Evolutionary conservation across 2,329 filamentous ascomycete species (phyloP).

Genomic region (Geosmithia morbida): DNA sequence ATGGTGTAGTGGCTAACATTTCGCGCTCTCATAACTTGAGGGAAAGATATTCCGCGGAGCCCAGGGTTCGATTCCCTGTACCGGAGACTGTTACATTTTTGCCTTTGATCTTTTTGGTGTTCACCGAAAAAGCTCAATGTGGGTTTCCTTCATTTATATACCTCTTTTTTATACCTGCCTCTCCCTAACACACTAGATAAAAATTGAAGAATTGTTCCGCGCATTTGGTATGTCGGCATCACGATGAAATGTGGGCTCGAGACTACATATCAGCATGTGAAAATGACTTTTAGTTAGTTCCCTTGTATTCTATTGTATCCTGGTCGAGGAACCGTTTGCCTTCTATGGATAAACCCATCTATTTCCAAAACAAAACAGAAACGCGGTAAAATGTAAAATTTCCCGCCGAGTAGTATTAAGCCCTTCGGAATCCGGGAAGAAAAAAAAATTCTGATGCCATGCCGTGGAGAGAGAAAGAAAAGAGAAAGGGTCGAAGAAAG

Average conservation of each 20-base stretch:
- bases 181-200: too few relatives aligned
- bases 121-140: too few relatives aligned
- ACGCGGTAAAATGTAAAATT: neutral
- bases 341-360: neutral
- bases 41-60: constrained; percentile 5
- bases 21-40: constrained; percentile 15
- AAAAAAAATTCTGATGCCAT: neutral
- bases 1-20: constrained; percentile 20
- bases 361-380: neutral
- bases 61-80: constrained; percentile 9
- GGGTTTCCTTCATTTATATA: too few relatives aligned
- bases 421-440: neutral
- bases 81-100: constrained; percentile 3
- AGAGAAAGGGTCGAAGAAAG: too few relatives aligned
- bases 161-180: too few relatives aligned
- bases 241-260: too few relatives aligned
- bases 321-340: neutral
- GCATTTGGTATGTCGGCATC: too few relatives aligned
- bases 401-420: neutral
- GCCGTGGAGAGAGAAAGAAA: neutral
- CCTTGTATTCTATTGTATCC: neutral
- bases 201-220: too few relatives aligned
- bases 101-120: neutral
- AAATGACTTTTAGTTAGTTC: neutral
- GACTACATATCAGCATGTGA: neutral